phyloP scores from a whole-genome alignment of 495 filamentous ascomycete genomes.

The Podospora sp. region DNA sequence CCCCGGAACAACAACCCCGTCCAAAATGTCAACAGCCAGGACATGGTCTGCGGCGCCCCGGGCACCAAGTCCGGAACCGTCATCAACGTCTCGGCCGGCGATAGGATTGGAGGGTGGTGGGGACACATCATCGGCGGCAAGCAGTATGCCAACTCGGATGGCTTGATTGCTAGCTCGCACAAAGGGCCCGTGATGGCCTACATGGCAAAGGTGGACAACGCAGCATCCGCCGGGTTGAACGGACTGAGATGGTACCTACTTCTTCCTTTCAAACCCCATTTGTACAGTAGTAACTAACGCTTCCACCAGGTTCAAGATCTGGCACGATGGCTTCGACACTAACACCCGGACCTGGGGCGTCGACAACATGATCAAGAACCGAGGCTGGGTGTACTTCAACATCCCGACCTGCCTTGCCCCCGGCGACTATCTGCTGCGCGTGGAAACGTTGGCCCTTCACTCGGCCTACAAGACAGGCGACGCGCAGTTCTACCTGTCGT shows the following conservation, averaged over 20 bases:
- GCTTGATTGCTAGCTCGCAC: conserved; percentile 58
- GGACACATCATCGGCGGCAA: conserved; percentile 56
- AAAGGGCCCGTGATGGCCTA: conserved; percentile 58
- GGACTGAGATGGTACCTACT: conserved; percentile 43
- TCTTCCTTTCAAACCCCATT: not conserved
- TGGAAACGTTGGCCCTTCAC: conserved; percentile 58
- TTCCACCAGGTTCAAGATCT: conserved; percentile 55
- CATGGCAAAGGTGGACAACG: conserved; percentile 58
- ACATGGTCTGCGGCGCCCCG: conserved; percentile 49
- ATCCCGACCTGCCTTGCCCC: conserved; percentile 52
- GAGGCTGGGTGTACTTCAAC: conserved; percentile 52
- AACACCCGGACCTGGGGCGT: conserved; percentile 55
- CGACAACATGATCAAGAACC: conserved; percentile 52
- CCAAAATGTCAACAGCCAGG: conserved; percentile 49
- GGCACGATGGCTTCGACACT: conserved; percentile 51
- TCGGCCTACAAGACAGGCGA: conserved; percentile 44
- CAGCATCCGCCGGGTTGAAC: conserved; percentile 44
- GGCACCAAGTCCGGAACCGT: conserved; percentile 49
- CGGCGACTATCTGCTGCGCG: conserved; percentile 58
- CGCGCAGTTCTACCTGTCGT: conserved; percentile 59
- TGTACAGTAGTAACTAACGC: not conserved
- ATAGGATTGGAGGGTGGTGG: conserved; percentile 52
- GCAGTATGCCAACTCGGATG: conserved; percentile 51
- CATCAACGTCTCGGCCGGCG: conserved; percentile 47
- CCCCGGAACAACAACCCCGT: conserved; percentile 58